Evolutionary conservation across 116 monocot species (phyloP).

Genomic region (Dioscorea cayenensis): DNA sequence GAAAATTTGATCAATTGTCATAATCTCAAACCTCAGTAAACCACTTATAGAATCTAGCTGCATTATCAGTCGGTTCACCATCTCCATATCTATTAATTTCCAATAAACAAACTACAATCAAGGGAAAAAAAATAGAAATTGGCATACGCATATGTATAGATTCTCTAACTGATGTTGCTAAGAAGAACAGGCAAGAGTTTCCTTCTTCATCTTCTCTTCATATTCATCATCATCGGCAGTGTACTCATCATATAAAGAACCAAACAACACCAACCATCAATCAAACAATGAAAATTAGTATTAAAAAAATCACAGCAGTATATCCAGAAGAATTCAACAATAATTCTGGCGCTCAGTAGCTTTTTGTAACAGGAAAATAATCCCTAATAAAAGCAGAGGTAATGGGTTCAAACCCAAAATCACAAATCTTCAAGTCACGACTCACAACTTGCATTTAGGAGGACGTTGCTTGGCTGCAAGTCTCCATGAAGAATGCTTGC

Average conservation of each 20-base stretch:
- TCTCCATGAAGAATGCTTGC: constrained; percentile 43
- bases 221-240: constrained; percentile 83
- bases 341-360: no score
- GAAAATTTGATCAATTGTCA: neutral
- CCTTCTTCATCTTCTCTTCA: constrained; percentile 88
- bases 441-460: constrained; percentile 44
- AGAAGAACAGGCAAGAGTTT: constrained; percentile 64
- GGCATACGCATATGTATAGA: neutral
- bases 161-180: constrained; percentile 68
- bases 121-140: neutral
- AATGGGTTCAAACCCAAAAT: no score
- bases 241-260: constrained; percentile 68
- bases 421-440: constrained; percentile 44
- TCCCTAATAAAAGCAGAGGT: no score
- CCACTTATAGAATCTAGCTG: constrained; percentile 93
- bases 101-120: constrained; percentile 3
- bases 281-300: neutral
- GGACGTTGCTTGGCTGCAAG: constrained; percentile 38
- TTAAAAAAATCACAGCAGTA: no score
- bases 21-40: constrained; percentile 67
- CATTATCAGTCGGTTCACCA: constrained; percentile 98
- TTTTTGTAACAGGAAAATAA: no score
- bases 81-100: constrained; percentile 72
- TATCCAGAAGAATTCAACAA: no score
- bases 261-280: neutral